Conservation (phyloP, 306 rosid species). For the Cucurbita maxima region DNA sequence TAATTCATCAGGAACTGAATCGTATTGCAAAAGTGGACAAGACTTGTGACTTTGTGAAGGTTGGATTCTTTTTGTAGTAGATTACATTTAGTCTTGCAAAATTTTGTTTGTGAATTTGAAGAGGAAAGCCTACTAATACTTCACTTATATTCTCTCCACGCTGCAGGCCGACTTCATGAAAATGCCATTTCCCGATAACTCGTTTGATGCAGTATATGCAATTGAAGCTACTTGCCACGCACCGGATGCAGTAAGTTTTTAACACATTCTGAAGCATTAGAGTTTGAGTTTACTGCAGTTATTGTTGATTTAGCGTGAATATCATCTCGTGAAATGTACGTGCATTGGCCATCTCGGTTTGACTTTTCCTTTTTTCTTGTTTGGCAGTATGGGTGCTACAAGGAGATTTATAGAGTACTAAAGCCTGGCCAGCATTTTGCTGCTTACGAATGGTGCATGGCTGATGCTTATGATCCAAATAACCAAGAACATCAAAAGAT, state of each 20-base stretch:
- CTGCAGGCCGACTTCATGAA: slow-evolving; percentile 96
- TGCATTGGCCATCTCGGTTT: neutral
- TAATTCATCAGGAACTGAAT: slow-evolving; percentile 48
- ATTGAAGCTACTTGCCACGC: slow-evolving; percentile 99
- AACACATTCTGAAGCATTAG: neutral
- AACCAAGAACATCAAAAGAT: slow-evolving; percentile 67
- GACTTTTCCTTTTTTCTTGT: neutral
- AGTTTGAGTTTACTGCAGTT: neutral
- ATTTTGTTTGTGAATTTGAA: neutral
- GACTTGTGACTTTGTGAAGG: slow-evolving; percentile 73
- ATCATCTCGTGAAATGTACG: neutral
- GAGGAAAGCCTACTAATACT: neutral
- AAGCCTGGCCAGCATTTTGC: slow-evolving; percentile 90
- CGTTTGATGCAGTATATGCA: slow-evolving; percentile 90
- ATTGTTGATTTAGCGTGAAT: neutral
- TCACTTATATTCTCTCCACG: slow-evolving; percentile 7
- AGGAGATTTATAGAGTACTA: slow-evolving; percentile 81
- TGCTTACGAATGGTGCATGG: slow-evolving; percentile 98
- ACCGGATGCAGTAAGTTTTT: slow-evolving; percentile 67
- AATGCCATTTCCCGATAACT: slow-evolving; percentile 68
- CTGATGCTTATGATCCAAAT: slow-evolving; percentile 62
- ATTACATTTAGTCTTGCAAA: neutral
- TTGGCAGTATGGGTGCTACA: slow-evolving; percentile 72
- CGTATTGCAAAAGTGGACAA: slow-evolving; percentile 46
- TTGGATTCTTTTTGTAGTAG: slow-evolving; percentile 10